phyloP scores from a whole-genome alignment of 495 filamentous ascomycete genomes.

The Penicillium dipodomyicola region DNA sequence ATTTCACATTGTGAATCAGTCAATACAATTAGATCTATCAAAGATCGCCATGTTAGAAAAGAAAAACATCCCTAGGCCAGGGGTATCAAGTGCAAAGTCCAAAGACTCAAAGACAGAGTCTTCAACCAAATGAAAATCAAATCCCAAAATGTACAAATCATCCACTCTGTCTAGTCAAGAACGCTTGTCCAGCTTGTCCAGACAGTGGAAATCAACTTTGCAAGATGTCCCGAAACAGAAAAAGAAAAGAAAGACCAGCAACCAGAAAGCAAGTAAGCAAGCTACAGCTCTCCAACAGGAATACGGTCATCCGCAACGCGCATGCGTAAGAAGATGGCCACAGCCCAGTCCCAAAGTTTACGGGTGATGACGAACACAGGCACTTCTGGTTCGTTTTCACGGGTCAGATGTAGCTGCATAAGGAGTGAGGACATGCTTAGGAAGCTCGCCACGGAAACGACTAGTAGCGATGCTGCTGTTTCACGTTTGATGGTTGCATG shows the following conservation, averaged over 20 bases:
- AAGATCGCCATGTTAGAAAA: conserved; percentile 9
- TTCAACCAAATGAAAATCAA: conserved; percentile 5
- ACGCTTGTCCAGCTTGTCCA: conserved; percentile 4
- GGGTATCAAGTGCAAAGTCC: conserved; percentile 4
- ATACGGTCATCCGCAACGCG: conserved; percentile 35
- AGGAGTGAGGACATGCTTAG: conserved; percentile 70
- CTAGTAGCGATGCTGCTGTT: conserved; percentile 70
- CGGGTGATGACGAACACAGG: conserved; percentile 57
- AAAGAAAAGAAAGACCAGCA: not conserved
- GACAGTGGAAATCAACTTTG: not conserved
- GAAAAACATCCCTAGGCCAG: conserved; percentile 9
- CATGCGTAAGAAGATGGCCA: conserved; percentile 43
- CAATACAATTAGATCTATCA: conserved; percentile 20
- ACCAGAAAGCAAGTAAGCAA: conserved; percentile 8
- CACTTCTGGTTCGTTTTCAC: conserved; percentile 61
- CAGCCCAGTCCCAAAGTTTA: conserved; percentile 45
- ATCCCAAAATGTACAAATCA: conserved; percentile 6
- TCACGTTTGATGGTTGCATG: conserved; percentile 80
- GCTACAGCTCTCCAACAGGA: conserved; percentile 24
- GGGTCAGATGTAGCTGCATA: conserved; percentile 64
- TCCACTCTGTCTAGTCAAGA: not conserved
- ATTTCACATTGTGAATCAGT: not conserved
- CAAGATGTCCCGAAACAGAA: conserved; percentile 9
- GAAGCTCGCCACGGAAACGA: conserved; percentile 74
- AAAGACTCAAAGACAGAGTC: not conserved